These are phyloP conservation scores for Pleurotus citrinopileatus DNA, from an alignment of 768 basidiomycete genomes.

Conservation along the genomic window DNA sequence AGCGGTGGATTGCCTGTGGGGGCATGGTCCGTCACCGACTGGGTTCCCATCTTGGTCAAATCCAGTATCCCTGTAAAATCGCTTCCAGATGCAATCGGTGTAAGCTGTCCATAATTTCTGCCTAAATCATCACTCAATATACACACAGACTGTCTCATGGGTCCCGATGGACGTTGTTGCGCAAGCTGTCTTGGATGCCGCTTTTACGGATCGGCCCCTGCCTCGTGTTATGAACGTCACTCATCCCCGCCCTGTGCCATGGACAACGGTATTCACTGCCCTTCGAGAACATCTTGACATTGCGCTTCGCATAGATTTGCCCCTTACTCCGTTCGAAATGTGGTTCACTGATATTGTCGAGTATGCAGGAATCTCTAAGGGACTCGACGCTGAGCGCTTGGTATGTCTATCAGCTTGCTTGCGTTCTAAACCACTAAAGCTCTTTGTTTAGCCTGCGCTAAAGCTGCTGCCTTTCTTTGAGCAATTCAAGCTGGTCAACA, in stretches of 20 bases:
- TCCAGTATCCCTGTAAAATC: slow-evolving; percentile 24
- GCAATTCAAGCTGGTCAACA: no score
- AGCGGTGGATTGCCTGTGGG: slow-evolving; percentile 31
- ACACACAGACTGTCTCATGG: slow-evolving; percentile 30
- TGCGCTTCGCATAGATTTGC: neutral
- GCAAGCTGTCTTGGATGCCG: slow-evolving; percentile 27
- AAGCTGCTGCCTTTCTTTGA: neutral
- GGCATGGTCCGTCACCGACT: slow-evolving; percentile 36
- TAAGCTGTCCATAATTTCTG: slow-evolving; percentile 13
- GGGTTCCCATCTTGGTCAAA: slow-evolving; percentile 38
- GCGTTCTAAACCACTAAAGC: no score
- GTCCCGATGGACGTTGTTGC: slow-evolving; percentile 27
- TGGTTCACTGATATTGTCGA: neutral
- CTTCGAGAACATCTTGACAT: neutral
- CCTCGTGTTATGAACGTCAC: slow-evolving; percentile 29
- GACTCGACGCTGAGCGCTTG: neutral
- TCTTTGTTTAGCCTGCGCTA: neutral
- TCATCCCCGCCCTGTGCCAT: slow-evolving; percentile 32
- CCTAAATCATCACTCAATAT: neutral
- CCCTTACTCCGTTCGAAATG: neutral
- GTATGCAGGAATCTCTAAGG: neutral
- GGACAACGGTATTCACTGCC: slow-evolving; percentile 18
- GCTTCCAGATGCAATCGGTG: slow-evolving; percentile 20
- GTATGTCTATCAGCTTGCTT: neutral
- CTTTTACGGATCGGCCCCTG: slow-evolving; percentile 16